Conservation (phyloP, 2,329 filamentous ascomycete genomes). For the Penicillium brevicompactum region DNA sequence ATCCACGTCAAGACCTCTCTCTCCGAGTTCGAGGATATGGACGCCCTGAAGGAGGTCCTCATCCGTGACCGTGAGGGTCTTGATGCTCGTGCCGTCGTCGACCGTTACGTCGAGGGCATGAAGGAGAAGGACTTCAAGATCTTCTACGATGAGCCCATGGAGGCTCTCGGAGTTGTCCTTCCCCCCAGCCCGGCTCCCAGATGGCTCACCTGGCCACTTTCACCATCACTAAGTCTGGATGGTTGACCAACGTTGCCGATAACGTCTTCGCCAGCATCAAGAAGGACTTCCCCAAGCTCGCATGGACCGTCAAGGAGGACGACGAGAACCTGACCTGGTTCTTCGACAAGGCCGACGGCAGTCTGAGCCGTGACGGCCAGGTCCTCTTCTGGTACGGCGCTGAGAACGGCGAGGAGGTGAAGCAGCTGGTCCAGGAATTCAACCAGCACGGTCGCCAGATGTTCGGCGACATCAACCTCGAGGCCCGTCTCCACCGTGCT, state of each 20-base stretch:
- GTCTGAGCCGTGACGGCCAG: conserved; percentile 79
- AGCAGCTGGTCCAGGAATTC: conserved; percentile 82
- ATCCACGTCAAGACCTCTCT: conserved; percentile 73
- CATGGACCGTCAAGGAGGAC: conserved; percentile 95
- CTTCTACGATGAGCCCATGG: conserved; percentile 93
- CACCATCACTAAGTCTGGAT: conserved; percentile 90
- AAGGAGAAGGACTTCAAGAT: conserved; percentile 80
- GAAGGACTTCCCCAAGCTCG: conserved; percentile 87
- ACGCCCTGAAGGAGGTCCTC: conserved; percentile 78
- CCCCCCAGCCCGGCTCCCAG: conserved; percentile 66
- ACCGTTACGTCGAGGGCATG: conserved; percentile 81
- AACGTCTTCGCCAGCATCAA: conserved; percentile 93
- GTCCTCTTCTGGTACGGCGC: conserved; percentile 97
- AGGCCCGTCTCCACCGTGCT: conserved; percentile 78
- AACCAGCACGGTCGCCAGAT: conserved; percentile 78
- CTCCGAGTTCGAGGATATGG: conserved; percentile 72
- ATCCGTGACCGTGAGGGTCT: conserved; percentile 79
- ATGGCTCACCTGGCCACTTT: conserved; percentile 86
- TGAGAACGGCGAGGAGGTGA: conserved; percentile 77
- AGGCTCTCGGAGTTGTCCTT: conserved; percentile 85
- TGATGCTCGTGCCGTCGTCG: conserved; percentile 79
- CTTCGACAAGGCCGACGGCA: conserved; percentile 94
- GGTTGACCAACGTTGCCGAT: conserved; percentile 92
- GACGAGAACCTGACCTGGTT: conserved; percentile 99
- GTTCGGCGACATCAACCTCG: conserved; percentile 86